phyloP scores from a whole-genome alignment of 345 rosid genomes.

The Heritiera fomes region DNA sequence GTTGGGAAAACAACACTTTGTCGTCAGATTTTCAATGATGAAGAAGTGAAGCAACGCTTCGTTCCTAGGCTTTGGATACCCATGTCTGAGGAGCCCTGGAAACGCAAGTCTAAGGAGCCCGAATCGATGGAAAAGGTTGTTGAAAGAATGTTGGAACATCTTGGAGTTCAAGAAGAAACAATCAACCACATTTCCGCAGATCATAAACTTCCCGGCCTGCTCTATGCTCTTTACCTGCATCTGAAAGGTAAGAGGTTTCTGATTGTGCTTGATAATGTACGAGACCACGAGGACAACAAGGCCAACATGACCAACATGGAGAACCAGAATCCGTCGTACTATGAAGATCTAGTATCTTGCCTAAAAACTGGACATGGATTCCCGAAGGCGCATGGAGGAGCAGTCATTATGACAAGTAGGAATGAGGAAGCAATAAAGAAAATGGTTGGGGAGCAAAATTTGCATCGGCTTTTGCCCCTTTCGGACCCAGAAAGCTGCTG shows the following conservation, averaged over 20 bases:
- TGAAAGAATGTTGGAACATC: slow-evolving; percentile 31
- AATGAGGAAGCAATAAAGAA: slow-evolving; percentile 30
- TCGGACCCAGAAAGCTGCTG: slow-evolving; percentile 31
- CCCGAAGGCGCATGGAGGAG: slow-evolving; percentile 38
- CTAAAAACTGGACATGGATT: slow-evolving; percentile 32
- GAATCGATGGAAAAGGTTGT: slow-evolving; percentile 23
- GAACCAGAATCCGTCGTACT: slow-evolving; percentile 24
- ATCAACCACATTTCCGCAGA: neutral
- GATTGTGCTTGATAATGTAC: slow-evolving; percentile 50
- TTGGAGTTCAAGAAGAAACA: slow-evolving; percentile 45
- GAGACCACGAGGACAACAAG: neutral
- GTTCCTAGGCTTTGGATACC: slow-evolving; percentile 50
- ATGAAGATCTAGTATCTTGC: slow-evolving; percentile 23
- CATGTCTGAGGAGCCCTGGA: slow-evolving; percentile 27
- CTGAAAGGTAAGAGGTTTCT: slow-evolving; percentile 52
- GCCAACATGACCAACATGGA: neutral
- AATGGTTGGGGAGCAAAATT: slow-evolving; percentile 47
- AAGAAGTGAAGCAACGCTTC: slow-evolving; percentile 29
- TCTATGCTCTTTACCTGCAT: slow-evolving; percentile 38
- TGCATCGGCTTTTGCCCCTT: slow-evolving; percentile 38
- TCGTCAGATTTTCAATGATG: slow-evolving; percentile 30
- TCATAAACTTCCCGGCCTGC: slow-evolving; percentile 26
- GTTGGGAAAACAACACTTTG: slow-evolving; percentile 59
- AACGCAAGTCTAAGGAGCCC: no score
- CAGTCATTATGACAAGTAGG: slow-evolving; percentile 50